phyloP scores from a whole-genome alignment of 148 eudicot genomes.

The Rhododendron griersonianum region DNA sequence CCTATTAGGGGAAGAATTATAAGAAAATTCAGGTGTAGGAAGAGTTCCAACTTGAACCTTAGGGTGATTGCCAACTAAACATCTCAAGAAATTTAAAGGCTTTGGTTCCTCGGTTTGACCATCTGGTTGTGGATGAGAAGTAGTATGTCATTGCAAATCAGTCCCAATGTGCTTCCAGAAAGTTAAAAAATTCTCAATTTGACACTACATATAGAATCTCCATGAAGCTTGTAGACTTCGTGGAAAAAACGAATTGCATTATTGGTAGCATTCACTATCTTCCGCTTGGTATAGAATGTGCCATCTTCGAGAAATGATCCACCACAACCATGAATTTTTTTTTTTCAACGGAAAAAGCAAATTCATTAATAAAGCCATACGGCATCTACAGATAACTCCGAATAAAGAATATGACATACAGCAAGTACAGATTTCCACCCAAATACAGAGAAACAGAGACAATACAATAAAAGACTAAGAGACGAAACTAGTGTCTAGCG shows the following conservation, averaged over 20 bases:
- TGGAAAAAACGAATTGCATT: neutral
- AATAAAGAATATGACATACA: no score
- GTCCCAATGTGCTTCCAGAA: neutral
- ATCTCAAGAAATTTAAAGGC: neutral
- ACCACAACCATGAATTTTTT: neutral
- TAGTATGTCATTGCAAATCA: neutral
- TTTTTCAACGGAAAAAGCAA: no score
- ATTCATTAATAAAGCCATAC: no score
- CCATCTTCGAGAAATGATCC: neutral
- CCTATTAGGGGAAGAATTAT: neutral
- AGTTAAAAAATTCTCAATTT: neutral
- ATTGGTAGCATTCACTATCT: neutral
- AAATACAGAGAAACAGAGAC: no score
- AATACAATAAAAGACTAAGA: no score
- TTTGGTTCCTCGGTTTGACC: neutral
- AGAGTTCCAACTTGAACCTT: neutral
- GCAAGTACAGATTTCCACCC: no score
- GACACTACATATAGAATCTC: neutral
- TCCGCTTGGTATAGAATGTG: neutral
- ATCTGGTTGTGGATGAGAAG: slow-evolving; percentile 1
- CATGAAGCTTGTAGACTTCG: neutral
- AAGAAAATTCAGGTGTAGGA: neutral
- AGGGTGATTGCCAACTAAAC: neutral
- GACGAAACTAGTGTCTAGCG: no score
- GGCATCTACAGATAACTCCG: no score